These are phyloP conservation scores for Cryptococcus hybrid DNA, from an alignment of 1,284 basidiomycete genomes.

Conservation along the genomic window DNA sequence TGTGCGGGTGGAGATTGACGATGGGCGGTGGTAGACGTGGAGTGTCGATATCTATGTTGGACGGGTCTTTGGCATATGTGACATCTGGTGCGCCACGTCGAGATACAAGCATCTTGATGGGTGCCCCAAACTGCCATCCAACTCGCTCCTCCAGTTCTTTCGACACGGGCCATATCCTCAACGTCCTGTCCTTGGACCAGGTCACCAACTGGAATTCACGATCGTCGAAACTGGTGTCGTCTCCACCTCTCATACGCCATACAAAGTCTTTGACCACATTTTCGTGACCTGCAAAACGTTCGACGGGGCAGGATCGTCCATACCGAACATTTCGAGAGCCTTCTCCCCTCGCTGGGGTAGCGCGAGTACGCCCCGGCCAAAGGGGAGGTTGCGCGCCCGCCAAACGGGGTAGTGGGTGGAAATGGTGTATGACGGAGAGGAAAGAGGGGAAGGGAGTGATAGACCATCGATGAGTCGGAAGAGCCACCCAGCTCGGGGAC, in stretches of 20 bases:
- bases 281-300: constrained; percentile 80
- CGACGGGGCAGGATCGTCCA: constrained; percentile 52
- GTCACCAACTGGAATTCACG: constrained; percentile 90
- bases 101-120: constrained; percentile 55
- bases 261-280: constrained; percentile 99
- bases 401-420: constrained; percentile 86
- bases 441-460: constrained; percentile 25
- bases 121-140: constrained; percentile 55
- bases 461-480: constrained; percentile 15
- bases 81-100: constrained; percentile 49
- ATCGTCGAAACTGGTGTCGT: constrained; percentile 56
- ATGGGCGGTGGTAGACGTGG: constrained; percentile 15
- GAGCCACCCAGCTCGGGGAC: constrained; percentile 38
- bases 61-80: constrained; percentile 36
- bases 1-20: constrained; percentile 2
- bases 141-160: constrained; percentile 54
- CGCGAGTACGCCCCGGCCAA: constrained; percentile 84
- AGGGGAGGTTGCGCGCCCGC: constrained; percentile 89
- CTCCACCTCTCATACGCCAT: constrained; percentile 68
- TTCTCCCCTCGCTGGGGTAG: constrained; percentile 87
- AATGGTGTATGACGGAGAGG: constrained; percentile 61
- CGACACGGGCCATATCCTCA: constrained; percentile 88
- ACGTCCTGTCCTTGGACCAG: constrained; percentile 92
- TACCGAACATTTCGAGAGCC: constrained; percentile 76
- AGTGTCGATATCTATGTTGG: constrained; percentile 10